phyloP scores from a whole-genome alignment of 805 yeast genomes.

The Candida chilensis region DNA sequence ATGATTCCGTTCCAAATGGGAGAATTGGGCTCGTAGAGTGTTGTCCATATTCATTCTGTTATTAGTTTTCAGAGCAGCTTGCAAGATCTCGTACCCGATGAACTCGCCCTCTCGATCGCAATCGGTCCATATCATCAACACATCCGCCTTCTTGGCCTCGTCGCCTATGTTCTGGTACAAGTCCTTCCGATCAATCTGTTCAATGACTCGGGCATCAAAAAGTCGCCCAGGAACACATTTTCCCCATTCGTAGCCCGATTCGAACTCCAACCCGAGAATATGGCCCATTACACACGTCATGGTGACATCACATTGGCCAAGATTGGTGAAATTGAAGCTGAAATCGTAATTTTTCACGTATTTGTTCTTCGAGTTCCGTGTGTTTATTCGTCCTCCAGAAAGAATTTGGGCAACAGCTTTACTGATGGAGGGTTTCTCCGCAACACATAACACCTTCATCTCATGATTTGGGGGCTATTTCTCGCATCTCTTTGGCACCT shows the following conservation, averaged over 20 bases:
- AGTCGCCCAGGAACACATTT: conserved; percentile 52
- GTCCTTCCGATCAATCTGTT: conserved; percentile 20
- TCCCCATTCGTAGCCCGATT: conserved; percentile 56
- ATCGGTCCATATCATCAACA: conserved; percentile 94
- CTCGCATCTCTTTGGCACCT: too few relatives aligned
- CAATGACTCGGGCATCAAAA: conserved; percentile 62
- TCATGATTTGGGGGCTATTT: too few relatives aligned
- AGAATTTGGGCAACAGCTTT: conserved; percentile 69
- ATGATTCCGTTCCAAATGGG: conserved; percentile 77
- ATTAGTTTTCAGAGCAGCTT: conserved; percentile 55
- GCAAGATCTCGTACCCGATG: conserved; percentile 76
- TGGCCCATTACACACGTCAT: conserved; percentile 96
- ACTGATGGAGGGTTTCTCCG: conserved; percentile 95
- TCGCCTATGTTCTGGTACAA: conserved; percentile 58
- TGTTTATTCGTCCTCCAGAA: conserved; percentile 56
- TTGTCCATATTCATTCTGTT: conserved; percentile 31
- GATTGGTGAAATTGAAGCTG: conserved; percentile 49
- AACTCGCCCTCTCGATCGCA: conserved; percentile 96
- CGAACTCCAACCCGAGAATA: conserved; percentile 56
- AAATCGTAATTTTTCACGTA: conserved; percentile 79
- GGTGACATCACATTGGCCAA: conserved; percentile 67
- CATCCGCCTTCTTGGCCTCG: conserved; percentile 53
- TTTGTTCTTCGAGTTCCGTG: conserved; percentile 42
- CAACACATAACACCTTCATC: conserved; percentile 85
- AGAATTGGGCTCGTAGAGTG: conserved; percentile 73